Base-by-base conservation (phyloP, 23 red algal genomes). In the Gracilaria domingensis region DNA sequence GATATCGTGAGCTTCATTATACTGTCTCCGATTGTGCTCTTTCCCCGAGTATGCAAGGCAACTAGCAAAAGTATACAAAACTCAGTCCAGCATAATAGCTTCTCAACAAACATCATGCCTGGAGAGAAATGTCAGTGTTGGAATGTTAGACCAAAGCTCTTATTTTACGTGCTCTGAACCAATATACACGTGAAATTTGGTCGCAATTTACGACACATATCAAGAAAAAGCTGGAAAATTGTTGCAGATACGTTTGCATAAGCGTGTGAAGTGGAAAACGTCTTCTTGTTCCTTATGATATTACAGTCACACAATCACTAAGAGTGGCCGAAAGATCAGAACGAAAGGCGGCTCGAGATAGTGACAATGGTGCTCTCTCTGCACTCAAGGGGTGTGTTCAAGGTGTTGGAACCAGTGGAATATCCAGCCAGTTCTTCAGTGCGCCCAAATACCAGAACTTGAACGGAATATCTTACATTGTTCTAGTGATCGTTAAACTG, bases 351-450 rank as follows among this genome's bases (percentile, higher is more conserved):
- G 78, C 11, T 26, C 39, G 11, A 16, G 78, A 23, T 21, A 82
- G 32, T 9, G 1, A 14, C 53, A 60, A 2, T 82, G 78, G 49
- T 82, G 78, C 33, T 24, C 17, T 0, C 9, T 59, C 20, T 59
- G 78, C 51, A 66, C 7, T 9, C 57, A 82, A 35, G 78, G 0
- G 14, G 58, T 82, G 8, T 57, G 78, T 82, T 57, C 78, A 54
- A 54, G 58, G 17, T 82, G 56, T 26, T 58, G 78, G 78, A 36
- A 66, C 48, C n/a, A n/a, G n/a, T n/a, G n/a, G n/a, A n/a, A n/a
- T n/a, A n/a, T n/a, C n/a, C n/a, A n/a, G n/a, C n/a, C n/a, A n/a
- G n/a, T n/a, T n/a, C n/a, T n/a, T n/a, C n/a, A n/a, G n/a, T n/a
- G n/a, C n/a, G n/a, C n/a, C n/a, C n/a, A n/a, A n/a, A n/a, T n/a